Evolutionary conservation across 1,139 yeast species (phyloP), one percentile per base, ranked within the genome.

Genomic region (Yamadazyma jaroonii): DNA sequence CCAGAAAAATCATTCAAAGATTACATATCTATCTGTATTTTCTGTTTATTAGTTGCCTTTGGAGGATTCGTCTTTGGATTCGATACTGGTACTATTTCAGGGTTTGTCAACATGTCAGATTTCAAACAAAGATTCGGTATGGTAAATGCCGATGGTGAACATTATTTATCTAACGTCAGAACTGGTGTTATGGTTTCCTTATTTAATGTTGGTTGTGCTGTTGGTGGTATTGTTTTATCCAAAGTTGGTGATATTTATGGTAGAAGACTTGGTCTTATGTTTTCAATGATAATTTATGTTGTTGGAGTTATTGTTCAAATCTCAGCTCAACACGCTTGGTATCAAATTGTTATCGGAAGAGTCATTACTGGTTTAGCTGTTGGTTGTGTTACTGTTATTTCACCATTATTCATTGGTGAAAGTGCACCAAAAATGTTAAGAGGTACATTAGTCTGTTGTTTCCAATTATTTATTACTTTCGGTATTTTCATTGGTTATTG

Each of bases 41-140:
- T 67, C 49, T 67, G 73, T 54, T 52, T 69, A 25, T 47, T 72
- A 30, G 61, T 73, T 30, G 75, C 86, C 6, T 71, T 79, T 45
- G 81, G 84, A 24, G 88, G 88, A 2, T 76, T 79, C 42, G 73
- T 80, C 10, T 80, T 80, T 48, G 89, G 89, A 9, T 81, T 78
- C 65, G 89, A 82, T 57, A 79, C 83, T 32, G 88, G 88, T 35
- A 80, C 84, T 31, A 72, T 81, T 48, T 84, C 86, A 25, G 86
- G 86, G 15, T 65, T 81, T 41, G 70, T 80, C 11, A 79, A 78
- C 51, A 71, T 80, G 74, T 56, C 70, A n/a, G 67, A 76, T 29
- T 81, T 77, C 56, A 59, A 61, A 39, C 42, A 52, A 10, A 60
- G 67, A 32, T 81, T 76, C 53, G 85, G 80, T 29, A 55, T 62